Percentiles rank a stretch among this genome's conserved stretches.
phyloP scores from a whole-genome alignment of 805 yeast species.

The Brettanomyces naardenensis region DNA sequence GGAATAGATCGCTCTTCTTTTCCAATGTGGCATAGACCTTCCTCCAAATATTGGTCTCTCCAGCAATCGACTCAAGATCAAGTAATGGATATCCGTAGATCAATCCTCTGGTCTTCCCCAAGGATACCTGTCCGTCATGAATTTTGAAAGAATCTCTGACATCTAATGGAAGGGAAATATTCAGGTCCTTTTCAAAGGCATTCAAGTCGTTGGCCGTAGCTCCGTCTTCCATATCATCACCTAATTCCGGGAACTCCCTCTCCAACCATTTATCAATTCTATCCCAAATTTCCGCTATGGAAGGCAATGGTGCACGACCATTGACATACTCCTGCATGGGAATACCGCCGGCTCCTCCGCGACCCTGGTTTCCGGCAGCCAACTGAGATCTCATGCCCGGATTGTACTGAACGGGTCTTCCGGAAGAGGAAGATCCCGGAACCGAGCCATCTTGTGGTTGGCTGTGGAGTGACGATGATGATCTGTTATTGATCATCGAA shows the following conservation, averaged over 20 bases:
- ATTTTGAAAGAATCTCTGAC: conserved; percentile 70
- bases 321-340: conserved; percentile 31
- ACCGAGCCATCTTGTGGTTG: conserved; percentile 18
- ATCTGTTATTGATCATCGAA: conserved; percentile 24
- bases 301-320: conserved; percentile 47
- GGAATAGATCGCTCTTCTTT: conserved; percentile 5
- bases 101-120: conserved; percentile 71
- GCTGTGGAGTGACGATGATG: conserved; percentile 27
- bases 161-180: conserved; percentile 66
- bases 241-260: conserved; percentile 71
- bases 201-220: conserved; percentile 74
- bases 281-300: conserved; percentile 80
- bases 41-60: conserved; percentile 83
- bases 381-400: conserved; percentile 31
- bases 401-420: conserved; percentile 33
- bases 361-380: conserved; percentile 40
- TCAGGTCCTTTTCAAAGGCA: conserved; percentile 79
- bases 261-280: conserved; percentile 81
- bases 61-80: conserved; percentile 72
- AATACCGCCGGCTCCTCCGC: conserved; percentile 24
- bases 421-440: conserved; percentile 13
- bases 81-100: conserved; percentile 74
- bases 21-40: conserved; percentile 39
- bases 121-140: conserved; percentile 87
- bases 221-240: conserved; percentile 67